Evolutionary conservation across 78 protist species (phyloP).

Genomic region (Protostelium mycophagum): DNA sequence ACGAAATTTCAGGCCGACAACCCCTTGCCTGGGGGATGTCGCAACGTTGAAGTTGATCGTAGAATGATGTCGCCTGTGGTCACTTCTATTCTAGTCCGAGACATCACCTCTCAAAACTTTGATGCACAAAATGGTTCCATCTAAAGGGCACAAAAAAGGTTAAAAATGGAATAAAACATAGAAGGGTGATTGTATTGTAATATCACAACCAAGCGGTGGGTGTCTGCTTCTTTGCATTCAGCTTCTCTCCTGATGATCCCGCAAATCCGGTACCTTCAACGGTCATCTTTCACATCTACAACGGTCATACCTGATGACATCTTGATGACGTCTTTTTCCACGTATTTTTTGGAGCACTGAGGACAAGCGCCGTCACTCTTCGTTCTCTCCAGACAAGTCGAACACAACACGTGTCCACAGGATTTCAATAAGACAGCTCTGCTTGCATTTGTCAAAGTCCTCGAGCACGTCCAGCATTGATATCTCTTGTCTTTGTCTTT

Average conservation of each 20-base stretch:
- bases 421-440: background rate
- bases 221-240: background rate
- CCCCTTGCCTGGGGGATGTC: too few relatives aligned
- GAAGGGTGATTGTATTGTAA: too few relatives aligned
- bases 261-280: background rate
- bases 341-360: background rate
- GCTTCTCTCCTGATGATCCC: background rate
- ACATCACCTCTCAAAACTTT: too few relatives aligned
- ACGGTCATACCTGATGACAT: background rate
- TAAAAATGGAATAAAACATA: too few relatives aligned
- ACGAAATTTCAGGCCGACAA: too few relatives aligned
- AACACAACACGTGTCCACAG: background rate
- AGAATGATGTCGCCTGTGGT: too few relatives aligned
- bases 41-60: too few relatives aligned
- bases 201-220: background rate
- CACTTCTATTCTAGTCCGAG: too few relatives aligned
- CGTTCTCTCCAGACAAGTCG: background rate
- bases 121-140: too few relatives aligned
- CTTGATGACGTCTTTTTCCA: background rate
- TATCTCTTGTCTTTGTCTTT: background rate
- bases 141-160: too few relatives aligned
- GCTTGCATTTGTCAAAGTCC: background rate
- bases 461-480: background rate
- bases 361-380: background rate
- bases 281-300: background rate